These are phyloP conservation scores for Prunus fruticosa DNA, from an alignment of 306 rosid species.

Conservation along the genomic window DNA sequence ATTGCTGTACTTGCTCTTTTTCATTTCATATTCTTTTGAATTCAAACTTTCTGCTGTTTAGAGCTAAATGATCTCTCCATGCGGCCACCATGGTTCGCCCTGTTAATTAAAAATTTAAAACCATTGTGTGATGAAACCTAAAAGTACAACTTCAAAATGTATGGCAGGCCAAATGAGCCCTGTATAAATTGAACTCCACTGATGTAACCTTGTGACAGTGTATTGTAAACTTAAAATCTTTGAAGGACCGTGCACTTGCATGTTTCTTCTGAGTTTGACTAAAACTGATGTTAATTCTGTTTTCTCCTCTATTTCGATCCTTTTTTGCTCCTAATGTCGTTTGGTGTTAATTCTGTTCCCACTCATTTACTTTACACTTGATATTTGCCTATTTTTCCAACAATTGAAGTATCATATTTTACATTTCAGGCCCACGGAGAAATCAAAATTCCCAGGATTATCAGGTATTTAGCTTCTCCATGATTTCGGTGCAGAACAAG, in stretches of 20 bases:
- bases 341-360: slow-evolving; percentile 1
- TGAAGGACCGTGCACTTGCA: not conserved
- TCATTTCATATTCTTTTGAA: not conserved
- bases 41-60: not conserved
- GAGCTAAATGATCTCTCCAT: not conserved
- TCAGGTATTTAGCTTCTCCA: slow-evolving; percentile 60
- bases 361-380: slow-evolving; percentile 3
- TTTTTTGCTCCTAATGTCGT: not conserved
- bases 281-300: too few species aligned
- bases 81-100: not conserved
- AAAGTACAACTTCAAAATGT: not conserved
- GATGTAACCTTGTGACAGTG: not conserved
- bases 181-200: too few species aligned
- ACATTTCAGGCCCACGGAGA: slow-evolving; percentile 80
- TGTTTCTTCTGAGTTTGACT: not conserved
- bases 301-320: not conserved
- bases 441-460: slow-evolving; percentile 66
- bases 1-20: not conserved
- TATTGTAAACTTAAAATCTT: not conserved
- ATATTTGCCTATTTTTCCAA: slow-evolving; percentile 4
- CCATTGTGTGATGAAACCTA: not conserved
- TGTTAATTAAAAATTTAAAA: not conserved
- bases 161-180: not conserved
- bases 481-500: not conserved
- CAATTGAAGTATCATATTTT: slow-evolving; percentile 1